These are phyloP conservation scores for Fusarium foetens DNA, from an alignment of 2,329 filamentous ascomycete genomes.

Conservation along the genomic window DNA sequence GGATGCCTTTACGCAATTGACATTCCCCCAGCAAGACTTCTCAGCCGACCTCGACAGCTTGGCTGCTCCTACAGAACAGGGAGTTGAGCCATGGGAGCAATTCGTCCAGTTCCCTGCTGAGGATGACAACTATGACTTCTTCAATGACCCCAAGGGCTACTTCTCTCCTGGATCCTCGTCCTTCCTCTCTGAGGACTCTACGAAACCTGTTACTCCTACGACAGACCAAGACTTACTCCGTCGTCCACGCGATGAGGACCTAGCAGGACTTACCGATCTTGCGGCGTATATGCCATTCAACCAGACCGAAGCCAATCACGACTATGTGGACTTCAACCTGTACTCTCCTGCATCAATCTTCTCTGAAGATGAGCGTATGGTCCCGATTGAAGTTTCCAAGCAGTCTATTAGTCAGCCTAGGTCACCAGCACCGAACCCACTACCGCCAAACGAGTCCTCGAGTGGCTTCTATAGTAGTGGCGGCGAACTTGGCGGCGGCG, in stretches of 20 bases:
- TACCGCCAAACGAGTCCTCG: constrained; percentile 24
- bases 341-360: constrained; percentile 62
- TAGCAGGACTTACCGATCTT: constrained; percentile 12
- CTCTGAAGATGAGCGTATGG: constrained; percentile 60
- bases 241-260: not conserved
- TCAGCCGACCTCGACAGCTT: constrained; percentile 38
- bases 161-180: constrained; percentile 53
- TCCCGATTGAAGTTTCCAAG: constrained; percentile 43
- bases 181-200: constrained; percentile 42
- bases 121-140: constrained; percentile 57
- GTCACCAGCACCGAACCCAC: constrained; percentile 21
- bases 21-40: constrained; percentile 37
- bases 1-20: constrained; percentile 17
- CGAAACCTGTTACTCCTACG: constrained; percentile 44
- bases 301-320: constrained; percentile 39
- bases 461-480: constrained; percentile 4
- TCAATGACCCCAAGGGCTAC: constrained; percentile 55
- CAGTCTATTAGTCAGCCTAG: constrained; percentile 32
- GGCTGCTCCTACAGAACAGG: constrained; percentile 21
- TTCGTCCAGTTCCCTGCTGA: constrained; percentile 57
- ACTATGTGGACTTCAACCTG: constrained; percentile 66
- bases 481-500: not conserved
- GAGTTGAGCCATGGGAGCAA: constrained; percentile 55
- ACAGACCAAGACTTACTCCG: constrained; percentile 37
- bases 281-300: constrained; percentile 39